Evolutionary conservation across 148 eudicot species (phyloP), one percentile per base, ranked within the genome.

Genomic region (Gaultheria prostrata): DNA sequence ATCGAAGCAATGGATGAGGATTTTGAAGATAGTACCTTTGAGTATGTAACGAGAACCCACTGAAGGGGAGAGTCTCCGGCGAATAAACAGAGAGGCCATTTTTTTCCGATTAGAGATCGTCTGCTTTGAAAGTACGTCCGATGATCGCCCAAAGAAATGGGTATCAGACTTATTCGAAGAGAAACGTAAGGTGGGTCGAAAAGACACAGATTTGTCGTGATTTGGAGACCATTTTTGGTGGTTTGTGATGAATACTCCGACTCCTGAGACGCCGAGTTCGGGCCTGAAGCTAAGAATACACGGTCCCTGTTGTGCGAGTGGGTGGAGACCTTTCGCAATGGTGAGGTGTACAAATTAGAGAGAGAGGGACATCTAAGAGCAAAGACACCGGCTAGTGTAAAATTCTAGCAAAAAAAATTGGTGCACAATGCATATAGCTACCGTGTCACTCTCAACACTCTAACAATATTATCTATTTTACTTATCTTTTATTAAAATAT

Each of bases 61-160:
- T 17, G 49, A 33, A n/a, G 73, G 77, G n/a, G 88, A 85, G 50
- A 91, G 53, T 79, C 90, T 86, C 79, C 94, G 90, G 67, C 89
- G 91, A 71, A 90, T 82, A 84, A 91, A 85, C 78, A 85, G 50
- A 65, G 92, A 87, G 45, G 77, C 88, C 95, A 93, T 93, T 75
- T 82, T 83, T 57, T 79, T n/a, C 12, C 17, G 4, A 59, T 21
- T 15, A 5, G 20, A 59, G 20, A 74, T 33, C 53, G 50, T 83
- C 15, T 73, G 33, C 65, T 71, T 61, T 17, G 32, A 49, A 5
- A 9, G 39, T 17, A 8, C 61, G 46, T 49, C 71, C 69, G 35
- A 35, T 10, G 46, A 18, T 33, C 3, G 63, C 49, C 79, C 17
- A 77, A 17, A 7, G 18, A 80, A 80, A 24, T 17, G 24, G 82